phyloP scores from a whole-genome alignment of 1,139 yeast species.

The Entelexis paramagnoliae region DNA sequence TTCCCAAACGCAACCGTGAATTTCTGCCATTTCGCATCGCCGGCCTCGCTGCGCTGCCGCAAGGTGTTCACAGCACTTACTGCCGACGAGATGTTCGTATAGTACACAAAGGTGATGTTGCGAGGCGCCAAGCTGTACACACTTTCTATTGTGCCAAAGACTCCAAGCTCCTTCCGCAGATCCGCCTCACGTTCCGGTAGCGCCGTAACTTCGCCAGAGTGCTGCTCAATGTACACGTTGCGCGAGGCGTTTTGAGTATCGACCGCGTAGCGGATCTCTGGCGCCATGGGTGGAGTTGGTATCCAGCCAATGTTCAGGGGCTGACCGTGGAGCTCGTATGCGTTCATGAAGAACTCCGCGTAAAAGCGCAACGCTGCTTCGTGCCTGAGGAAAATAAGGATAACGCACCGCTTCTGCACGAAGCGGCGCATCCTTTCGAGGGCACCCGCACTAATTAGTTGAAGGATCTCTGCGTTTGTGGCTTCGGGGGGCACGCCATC shows the following conservation, averaged over 20 bases:
- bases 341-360: constrained; percentile 42
- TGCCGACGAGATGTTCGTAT: constrained; percentile 72
- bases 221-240: constrained; percentile 71
- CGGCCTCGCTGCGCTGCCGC: constrained; percentile 32
- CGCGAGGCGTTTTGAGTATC: constrained; percentile 84
- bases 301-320: constrained; percentile 57
- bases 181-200: constrained; percentile 39
- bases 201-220: constrained; percentile 32
- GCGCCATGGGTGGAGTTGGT: constrained; percentile 51
- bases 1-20: constrained; percentile 76
- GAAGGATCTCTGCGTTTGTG: constrained; percentile 70
- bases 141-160: constrained; percentile 9
- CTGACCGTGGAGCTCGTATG: constrained; percentile 39
- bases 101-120: constrained; percentile 2
- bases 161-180: constrained; percentile 1
- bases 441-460: constrained; percentile 84
- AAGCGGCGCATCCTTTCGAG: constrained; percentile 54
- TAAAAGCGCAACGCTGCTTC: constrained; percentile 39
- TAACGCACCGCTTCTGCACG: not conserved
- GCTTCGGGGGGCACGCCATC: constrained; percentile 82
- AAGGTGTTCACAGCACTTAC: constrained; percentile 64
- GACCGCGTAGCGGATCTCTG: constrained; percentile 62
- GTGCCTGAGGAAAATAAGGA: constrained; percentile 40
- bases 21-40: constrained; percentile 44
- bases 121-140: constrained; percentile 2